Evolutionary conservation across 495 filamentous ascomycete species (phyloP).

Genomic region (Xanthoparmelia taractica): DNA sequence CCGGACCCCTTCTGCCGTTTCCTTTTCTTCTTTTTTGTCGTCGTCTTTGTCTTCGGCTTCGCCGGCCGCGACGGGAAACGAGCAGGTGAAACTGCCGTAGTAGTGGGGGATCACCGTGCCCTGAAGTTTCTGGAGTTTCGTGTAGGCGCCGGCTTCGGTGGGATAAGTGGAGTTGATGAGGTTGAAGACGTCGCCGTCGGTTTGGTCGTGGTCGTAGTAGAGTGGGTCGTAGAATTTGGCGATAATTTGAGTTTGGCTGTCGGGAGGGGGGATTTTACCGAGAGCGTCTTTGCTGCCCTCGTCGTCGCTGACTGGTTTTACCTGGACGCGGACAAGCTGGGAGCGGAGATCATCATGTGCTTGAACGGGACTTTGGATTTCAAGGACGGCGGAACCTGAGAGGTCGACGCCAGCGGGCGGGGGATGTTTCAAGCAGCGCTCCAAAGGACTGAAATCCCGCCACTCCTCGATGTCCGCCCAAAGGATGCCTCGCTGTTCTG

Average conservation of each 20-base stretch:
- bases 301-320: background rate
- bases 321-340: background rate
- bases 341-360: background rate
- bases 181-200: constrained; percentile 26
- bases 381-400: background rate
- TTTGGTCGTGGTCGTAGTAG: constrained; percentile 28
- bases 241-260: constrained; percentile 21
- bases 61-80: constrained; percentile 19
- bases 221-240: constrained; percentile 33
- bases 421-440: constrained; percentile 3
- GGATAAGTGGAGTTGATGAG: constrained; percentile 24
- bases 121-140: constrained; percentile 25
- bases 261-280: constrained; percentile 1
- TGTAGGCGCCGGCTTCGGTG: constrained; percentile 25
- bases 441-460: too few relatives aligned
- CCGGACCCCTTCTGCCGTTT: constrained; percentile 8
- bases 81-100: constrained; percentile 28
- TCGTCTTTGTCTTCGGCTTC: constrained; percentile 3
- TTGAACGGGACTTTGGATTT: constrained; percentile 1
- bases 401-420: background rate
- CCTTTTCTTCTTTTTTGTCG: too few relatives aligned
- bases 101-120: constrained; percentile 23
- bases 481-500: too few relatives aligned
- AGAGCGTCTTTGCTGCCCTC: background rate
- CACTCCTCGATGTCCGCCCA: too few relatives aligned